These are phyloP conservation scores for Penicillium sp. DNA, from an alignment of 2,329 filamentous ascomycete genomes.

Conservation along the genomic window DNA sequence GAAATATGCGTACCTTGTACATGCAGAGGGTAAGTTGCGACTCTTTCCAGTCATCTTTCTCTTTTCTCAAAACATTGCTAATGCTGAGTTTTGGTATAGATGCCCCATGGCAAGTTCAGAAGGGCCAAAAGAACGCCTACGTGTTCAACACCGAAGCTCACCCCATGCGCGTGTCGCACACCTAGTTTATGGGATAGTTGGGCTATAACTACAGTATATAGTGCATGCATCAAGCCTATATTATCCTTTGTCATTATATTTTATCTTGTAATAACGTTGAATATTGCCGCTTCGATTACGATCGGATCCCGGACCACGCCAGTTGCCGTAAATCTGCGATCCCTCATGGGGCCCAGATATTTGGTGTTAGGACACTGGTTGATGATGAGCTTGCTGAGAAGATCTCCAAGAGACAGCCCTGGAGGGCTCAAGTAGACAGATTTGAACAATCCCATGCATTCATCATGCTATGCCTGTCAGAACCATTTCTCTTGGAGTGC, in stretches of 20 bases:
- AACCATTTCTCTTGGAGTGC: no score
- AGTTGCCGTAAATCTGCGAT: background rate
- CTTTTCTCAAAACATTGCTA: conserved; percentile 4
- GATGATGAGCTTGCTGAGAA: no score
- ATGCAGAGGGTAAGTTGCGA: conserved; percentile 44
- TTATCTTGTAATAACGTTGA: background rate
- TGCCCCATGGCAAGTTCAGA: conserved; percentile 57
- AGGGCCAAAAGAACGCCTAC: conserved; percentile 51
- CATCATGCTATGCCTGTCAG: no score
- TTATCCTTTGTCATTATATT: background rate
- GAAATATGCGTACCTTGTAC: conserved; percentile 79
- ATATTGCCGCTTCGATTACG: background rate
- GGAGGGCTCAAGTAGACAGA: no score
- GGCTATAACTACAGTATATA: background rate
- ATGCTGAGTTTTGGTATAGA: conserved; percentile 43
- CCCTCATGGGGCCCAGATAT: background rate
- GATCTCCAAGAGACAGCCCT: no score
- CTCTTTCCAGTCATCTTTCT: background rate
- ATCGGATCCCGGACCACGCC: background rate
- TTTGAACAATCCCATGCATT: no score
- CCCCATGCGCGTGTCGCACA: conserved; percentile 40
- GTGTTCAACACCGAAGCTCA: conserved; percentile 68
- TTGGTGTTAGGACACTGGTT: no score
- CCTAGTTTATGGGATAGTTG: background rate
- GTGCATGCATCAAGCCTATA: background rate